Evolutionary conservation across 2,329 filamentous ascomycete species (phyloP).

Genomic region (Raffaelea ambrosiae): DNA sequence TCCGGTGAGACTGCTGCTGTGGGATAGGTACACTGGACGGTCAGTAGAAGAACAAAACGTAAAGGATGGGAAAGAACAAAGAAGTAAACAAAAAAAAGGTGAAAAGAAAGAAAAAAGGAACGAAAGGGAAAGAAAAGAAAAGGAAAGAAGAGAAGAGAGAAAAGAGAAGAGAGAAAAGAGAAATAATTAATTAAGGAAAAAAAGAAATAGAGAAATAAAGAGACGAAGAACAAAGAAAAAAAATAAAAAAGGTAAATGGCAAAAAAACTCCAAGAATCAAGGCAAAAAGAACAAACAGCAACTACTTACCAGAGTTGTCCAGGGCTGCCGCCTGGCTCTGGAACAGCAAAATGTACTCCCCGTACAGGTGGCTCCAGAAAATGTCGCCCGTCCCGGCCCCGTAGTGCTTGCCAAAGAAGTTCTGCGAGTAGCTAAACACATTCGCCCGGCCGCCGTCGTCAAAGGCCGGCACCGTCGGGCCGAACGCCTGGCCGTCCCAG

Average conservation of each 20-base stretch:
- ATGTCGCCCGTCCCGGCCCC: constrained; percentile 12
- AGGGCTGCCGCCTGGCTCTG: constrained; percentile 12
- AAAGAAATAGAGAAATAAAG: background rate
- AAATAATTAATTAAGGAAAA: background rate
- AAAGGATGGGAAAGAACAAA: background rate
- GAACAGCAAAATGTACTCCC: constrained; percentile 12
- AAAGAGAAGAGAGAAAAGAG: too few species aligned
- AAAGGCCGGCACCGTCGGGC: constrained; percentile 4
- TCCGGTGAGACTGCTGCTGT: constrained; percentile 9
- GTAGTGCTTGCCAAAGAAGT: constrained; percentile 13
- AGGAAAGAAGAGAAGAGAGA: too few species aligned
- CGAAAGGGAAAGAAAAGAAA: too few species aligned
- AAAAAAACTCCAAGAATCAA: background rate
- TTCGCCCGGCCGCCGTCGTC: constrained; percentile 10
- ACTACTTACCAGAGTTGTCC: constrained; percentile 2
- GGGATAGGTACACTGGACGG: constrained; percentile 7
- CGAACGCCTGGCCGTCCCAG: constrained; percentile 11
- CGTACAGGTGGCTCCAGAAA: constrained; percentile 11
- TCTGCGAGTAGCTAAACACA: constrained; percentile 9
- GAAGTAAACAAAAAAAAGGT: too few species aligned
- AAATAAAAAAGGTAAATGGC: too few species aligned
- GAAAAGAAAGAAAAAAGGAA: too few species aligned
- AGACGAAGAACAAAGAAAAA: too few species aligned
- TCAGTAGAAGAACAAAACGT: too few species aligned
- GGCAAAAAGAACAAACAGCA: background rate